Base-by-base conservation (phyloP, 768 basidiomycete species). In the Tricholoma flavovirens region DNA sequence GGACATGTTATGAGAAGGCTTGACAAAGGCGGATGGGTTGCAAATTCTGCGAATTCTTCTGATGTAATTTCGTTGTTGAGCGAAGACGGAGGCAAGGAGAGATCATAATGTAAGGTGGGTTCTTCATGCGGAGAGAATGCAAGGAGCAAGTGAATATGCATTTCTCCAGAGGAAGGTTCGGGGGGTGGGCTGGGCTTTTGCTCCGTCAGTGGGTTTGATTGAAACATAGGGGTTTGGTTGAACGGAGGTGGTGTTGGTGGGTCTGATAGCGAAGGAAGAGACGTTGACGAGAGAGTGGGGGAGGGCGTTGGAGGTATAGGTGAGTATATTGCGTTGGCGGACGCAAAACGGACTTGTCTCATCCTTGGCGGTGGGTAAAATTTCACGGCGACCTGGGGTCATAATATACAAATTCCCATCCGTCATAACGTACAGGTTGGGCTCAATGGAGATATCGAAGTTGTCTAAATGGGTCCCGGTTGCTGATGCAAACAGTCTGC, bases 321-420 rank as follows among this genome's bases (percentile, higher is more conserved):
- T 6, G 73, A 69, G 64, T 74, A 75, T 11, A 73, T 63, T 11
- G 66, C 67, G 63, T 74, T 73, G 11, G 71, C 69, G 9, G 63
- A 57, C 38, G 74, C 70, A 55, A 79, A 79, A 49, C 73, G 73
- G 32, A 79, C 77, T 68, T 71, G 75, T 65, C 74, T 75, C 45
- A 65, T 62, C 66, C n/a, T 51, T 57, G 57, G 59, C 40, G 53
- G 58, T 51, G 57, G 55, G 56, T n/a, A 42, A 29, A 42, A 4
- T 42, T 42, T 42, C 38, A 24, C 15, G 51, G 4, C 19, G 19
- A 32, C 14, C 21, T 53, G 43, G n/a, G n/a, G n/a, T n/a, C n/a
- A n/a, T 43, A 53, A 53, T 40, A 32, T 32, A 32, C 30, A 14
- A 17, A 40, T 40, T 46, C 46, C 14, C 29, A 49, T 49, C 8